phyloP scores from a whole-genome alignment of 768 basidiomycete species.

The Amyloporia xantha region DNA sequence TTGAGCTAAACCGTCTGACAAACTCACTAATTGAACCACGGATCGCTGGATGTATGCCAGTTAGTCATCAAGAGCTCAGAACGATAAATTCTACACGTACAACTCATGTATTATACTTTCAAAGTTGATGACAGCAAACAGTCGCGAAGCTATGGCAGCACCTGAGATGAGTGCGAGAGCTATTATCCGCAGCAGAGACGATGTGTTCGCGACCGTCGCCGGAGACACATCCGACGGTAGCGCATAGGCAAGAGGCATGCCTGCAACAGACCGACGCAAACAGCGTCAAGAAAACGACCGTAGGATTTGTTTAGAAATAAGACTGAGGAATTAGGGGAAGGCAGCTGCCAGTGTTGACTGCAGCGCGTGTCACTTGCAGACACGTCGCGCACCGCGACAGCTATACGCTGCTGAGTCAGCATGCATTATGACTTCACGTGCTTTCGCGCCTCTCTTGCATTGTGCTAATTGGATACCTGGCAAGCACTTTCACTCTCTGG shows the following conservation, averaged over 20 bases:
- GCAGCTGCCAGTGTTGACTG: slow-evolving; percentile 2
- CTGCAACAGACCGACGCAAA: slow-evolving; percentile 2
- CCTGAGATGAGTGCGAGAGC: slow-evolving; percentile 87
- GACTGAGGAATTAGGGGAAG: slow-evolving; percentile 1
- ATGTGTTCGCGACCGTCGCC: slow-evolving; percentile 76
- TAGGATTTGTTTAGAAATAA: background rate
- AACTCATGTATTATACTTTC: slow-evolving; percentile 99
- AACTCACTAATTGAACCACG: slow-evolving; percentile 98
- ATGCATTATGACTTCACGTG: too few relatives aligned
- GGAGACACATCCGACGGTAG: slow-evolving; percentile 66
- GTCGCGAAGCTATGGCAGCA: slow-evolving; percentile 90
- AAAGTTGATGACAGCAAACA: slow-evolving; percentile 96
- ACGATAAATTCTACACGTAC: slow-evolving; percentile 47
- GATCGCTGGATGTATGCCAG: slow-evolving; percentile 53
- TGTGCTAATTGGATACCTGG: too few relatives aligned
- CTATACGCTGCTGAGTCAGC: slow-evolving; percentile 2
- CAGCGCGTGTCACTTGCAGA: slow-evolving; percentile 2
- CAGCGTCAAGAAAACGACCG: background rate
- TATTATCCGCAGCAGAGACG: slow-evolving; percentile 84
- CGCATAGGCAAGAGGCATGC: slow-evolving; percentile 47
- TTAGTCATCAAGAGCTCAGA: background rate
- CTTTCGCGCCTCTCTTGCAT: too few relatives aligned
- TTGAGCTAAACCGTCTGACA: background rate
- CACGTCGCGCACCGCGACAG: slow-evolving; percentile 6
- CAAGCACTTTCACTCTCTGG: too few relatives aligned